These are phyloP conservation scores for Erigeron philadelphicus DNA, from an alignment of 140 eudicot genomes.

Conservation along the genomic window DNA sequence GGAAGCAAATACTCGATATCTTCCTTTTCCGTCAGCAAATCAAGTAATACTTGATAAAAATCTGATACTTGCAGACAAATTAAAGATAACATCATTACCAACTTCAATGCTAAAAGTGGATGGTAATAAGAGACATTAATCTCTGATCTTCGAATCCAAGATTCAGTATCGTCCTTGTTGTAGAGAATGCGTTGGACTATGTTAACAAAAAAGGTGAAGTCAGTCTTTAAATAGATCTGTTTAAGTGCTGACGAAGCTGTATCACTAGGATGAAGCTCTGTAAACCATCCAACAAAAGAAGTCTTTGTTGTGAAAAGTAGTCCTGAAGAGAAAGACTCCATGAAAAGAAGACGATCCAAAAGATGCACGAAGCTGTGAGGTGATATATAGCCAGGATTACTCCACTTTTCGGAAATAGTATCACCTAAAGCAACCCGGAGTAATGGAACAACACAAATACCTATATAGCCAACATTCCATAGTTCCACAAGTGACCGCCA, in stretches of 20 bases:
- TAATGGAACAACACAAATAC: neutral
- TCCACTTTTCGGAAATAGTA: constrained; percentile 38
- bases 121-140: constrained; percentile 12
- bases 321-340: constrained; percentile 24
- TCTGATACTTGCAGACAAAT: constrained; percentile 14
- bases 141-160: constrained; percentile 25
- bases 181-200: constrained; percentile 17
- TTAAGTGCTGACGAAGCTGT: neutral
- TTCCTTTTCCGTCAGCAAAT: constrained; percentile 6
- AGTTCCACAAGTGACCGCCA: constrained; percentile 33
- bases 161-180: constrained; percentile 19
- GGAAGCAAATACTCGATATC: constrained; percentile 25
- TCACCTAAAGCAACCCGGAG: constrained; percentile 33
- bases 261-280: constrained; percentile 11
- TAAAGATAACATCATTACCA: constrained; percentile 22
- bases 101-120: constrained; percentile 29
- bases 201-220: constrained; percentile 5
- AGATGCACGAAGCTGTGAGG: constrained; percentile 50
- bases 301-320: constrained; percentile 37
- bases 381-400: constrained; percentile 34
- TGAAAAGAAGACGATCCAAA: constrained; percentile 38
- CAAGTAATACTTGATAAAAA: constrained; percentile 9
- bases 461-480: neutral
- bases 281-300: constrained; percentile 48
- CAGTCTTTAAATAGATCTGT: neutral